Base-by-base conservation (phyloP, 1,284 basidiomycete genomes). In the Cutaneotrichosporon sp. region DNA sequence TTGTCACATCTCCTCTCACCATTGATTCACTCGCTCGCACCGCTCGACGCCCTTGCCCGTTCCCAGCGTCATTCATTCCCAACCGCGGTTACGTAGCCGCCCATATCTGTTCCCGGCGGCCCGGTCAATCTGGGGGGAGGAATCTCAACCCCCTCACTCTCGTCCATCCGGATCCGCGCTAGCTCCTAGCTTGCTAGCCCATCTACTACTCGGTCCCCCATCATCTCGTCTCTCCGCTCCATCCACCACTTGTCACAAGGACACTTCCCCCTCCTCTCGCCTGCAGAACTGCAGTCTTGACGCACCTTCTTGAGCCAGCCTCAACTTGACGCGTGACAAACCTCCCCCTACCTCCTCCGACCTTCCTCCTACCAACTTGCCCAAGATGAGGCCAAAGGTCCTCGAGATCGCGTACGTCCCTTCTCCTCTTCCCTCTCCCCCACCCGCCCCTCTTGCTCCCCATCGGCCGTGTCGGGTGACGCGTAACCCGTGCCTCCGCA, bases 371-470 rank as follows among this genome's bases (percentile, higher is more conserved):
- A 36, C 20, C 34, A 24, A 24, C 51, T 53, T 18, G 2, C 11
- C 18, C 45, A 65, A 34, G 34, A 80, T 80, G 79, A 66, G 79
- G 53, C 75, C 79, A 50, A 80, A 79, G 66, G 77, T 78, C 10
- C 65, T 79, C 9, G 79, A 80, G 56, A 80, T 80, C 45, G 74
- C 78, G 79, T 77, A 58, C 61, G 78, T 74, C 10, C 45, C 25
- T 24, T 20, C 43, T 20, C 18, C 38, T 42, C 38, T 42, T 42
- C 18, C 18, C 38, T 18, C 3, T n/a, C 18, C 38, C 38, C 10
- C 34, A 11, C 34, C 34, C n/a, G n/a, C n/a, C n/a, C n/a, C n/a
- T n/a, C n/a, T n/a, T n/a, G n/a, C 20, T 9, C 43, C 10, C 36
- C 47, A 49, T 49, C 13, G 20, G 14, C 18, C 13, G 49, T 6